Base-by-base conservation (phyloP, 208 protist species). In the Leishmania braziliensis region DNA sequence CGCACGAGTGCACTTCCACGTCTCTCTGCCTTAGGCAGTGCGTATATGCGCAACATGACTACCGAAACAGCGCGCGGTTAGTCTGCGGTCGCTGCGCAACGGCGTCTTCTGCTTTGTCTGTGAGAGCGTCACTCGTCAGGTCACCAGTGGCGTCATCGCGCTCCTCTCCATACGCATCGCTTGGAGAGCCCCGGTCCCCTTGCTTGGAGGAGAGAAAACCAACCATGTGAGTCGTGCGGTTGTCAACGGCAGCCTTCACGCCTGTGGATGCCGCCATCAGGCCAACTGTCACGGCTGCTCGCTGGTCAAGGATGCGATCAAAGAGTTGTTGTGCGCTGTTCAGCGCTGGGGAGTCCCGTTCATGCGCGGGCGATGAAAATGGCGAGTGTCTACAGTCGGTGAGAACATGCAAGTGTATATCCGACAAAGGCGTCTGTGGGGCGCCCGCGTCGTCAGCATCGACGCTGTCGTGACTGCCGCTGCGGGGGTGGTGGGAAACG, bases 271-370 rank as follows among this genome's bases (percentile, higher is more conserved):
- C 39, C 20, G 23, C 39, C 50, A 29, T 50, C 9, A 50, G 53
- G 29, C 36, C 56, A 20, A 14, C 14, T 9, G 39, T 39, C 5
- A 36, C 39, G 9, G 53, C 56, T 9, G 39, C 23, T 26, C 75
- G 78, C 72, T 68, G 78, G 14, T 80, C 82, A 20, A 86, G 78
- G 29, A 82, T 60, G 43, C 70, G 72, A 63, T 86, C 82, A 39
- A 86, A 86, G 48, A 86, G 78, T 46, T 86, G 65, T 73, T 86
- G 82, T 33, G 82, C 82, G 50, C 18, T 79, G 54, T 48, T 75
- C 23, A 74, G 82, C 5, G 1, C 63, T 39, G 66, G 23, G 2
- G 8, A 56, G 5, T 80, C 66, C 14, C 23, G 43, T 18, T 54
- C 50, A n/a, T 58, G 12, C 76, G 63, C 18, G 26, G 60, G 5